Conservation (phyloP, 1,284 basidiomycete species). For the Trichosporon sp. region DNA sequence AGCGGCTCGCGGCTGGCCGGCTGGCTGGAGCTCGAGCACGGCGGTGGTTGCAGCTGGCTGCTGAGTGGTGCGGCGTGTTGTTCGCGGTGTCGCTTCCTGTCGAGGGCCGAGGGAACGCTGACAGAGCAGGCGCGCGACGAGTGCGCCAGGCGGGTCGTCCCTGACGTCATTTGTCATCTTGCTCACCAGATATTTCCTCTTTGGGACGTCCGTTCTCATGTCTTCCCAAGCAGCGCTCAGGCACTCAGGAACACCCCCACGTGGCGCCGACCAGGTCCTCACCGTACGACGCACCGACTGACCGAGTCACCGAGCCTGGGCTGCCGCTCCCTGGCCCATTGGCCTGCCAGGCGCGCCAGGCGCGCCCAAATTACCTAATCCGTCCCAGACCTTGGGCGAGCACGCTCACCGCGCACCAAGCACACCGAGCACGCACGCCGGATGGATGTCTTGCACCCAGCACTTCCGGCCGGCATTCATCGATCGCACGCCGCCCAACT, state of each 20-base stretch:
- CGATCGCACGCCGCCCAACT: not conserved
- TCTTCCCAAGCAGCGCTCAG: not conserved
- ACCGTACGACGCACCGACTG: not conserved
- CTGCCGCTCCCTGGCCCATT: not conserved
- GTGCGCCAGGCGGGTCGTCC: not conserved
- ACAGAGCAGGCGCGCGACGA: not conserved
- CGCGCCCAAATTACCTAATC: not conserved
- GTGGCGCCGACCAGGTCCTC: not conserved
- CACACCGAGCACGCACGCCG: too few relatives aligned
- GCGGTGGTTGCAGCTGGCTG: too few relatives aligned
- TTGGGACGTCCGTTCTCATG: not conserved
- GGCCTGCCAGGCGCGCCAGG: not conserved
- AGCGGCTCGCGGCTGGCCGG: not conserved
- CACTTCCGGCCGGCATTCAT: not conserved
- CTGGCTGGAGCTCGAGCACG: not conserved
- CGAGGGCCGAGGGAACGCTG: not conserved
- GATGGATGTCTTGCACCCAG: not conserved
- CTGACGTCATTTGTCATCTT: slow-evolving; percentile 2
- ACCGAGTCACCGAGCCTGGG: not conserved
- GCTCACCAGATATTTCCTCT: not conserved
- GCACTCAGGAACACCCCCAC: not conserved
- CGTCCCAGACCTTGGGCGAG: not conserved
- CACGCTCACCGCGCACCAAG: too few relatives aligned
- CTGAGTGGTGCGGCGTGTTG: not conserved
- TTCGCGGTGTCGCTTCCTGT: not conserved